These are phyloP conservation scores for Zygosaccharomyces bailii DNA, from an alignment of 805 yeast species.

Conservation along the genomic window DNA sequence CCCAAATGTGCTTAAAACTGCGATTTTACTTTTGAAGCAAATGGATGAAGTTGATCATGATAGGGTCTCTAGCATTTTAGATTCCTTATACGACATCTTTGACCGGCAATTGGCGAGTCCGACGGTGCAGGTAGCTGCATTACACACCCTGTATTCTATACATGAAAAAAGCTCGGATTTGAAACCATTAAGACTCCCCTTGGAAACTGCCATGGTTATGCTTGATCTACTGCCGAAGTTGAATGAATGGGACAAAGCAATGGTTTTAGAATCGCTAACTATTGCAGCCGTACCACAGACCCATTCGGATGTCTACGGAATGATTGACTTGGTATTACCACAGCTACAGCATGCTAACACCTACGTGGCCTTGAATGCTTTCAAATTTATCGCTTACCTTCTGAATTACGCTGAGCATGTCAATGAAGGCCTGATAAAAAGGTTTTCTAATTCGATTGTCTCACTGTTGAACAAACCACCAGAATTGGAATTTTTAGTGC, in stretches of 20 bases:
- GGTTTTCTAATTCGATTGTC: slow-evolving; percentile 65
- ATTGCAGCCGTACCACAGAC: slow-evolving; percentile 67
- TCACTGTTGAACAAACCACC: slow-evolving; percentile 70
- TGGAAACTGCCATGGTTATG: slow-evolving; percentile 38
- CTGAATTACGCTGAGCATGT: slow-evolving; percentile 64
- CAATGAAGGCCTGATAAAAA: slow-evolving; percentile 53
- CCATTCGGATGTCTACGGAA: slow-evolving; percentile 57
- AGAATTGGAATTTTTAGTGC: slow-evolving; percentile 77
- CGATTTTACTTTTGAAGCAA: slow-evolving; percentile 66
- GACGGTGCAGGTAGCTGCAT: slow-evolving; percentile 64
- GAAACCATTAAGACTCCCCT: slow-evolving; percentile 38
- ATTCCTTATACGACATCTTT: slow-evolving; percentile 25
- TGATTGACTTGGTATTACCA: slow-evolving; percentile 66
- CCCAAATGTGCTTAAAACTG: slow-evolving; percentile 61
- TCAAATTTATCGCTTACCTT: slow-evolving; percentile 67
- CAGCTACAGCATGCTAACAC: slow-evolving; percentile 77
- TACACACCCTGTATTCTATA: slow-evolving; percentile 62
- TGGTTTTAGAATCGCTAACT: slow-evolving; percentile 58
- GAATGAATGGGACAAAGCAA: slow-evolving; percentile 72
- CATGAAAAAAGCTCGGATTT: slow-evolving; percentile 45
- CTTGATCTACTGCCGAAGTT: slow-evolving; percentile 35
- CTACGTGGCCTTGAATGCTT: slow-evolving; percentile 72
- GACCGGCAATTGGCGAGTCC: slow-evolving; percentile 50
- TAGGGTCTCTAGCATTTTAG: slow-evolving; percentile 47
- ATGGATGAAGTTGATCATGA: slow-evolving; percentile 54